Conservation (phyloP, 352 stramenopile species). For the Saprolegnia diclina region DNA sequence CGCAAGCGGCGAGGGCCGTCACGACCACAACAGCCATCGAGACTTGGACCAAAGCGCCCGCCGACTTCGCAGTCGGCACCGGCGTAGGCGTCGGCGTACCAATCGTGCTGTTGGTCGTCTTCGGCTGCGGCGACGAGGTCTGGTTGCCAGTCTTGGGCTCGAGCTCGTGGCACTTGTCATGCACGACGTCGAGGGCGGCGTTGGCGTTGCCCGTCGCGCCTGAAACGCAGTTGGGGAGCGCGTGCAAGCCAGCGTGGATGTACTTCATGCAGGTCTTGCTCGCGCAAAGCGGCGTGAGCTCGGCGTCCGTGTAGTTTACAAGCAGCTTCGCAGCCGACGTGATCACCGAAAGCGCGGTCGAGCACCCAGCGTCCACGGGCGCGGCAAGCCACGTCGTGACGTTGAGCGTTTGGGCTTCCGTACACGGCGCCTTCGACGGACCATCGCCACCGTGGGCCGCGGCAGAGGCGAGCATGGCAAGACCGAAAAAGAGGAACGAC, state of each 20-base stretch:
- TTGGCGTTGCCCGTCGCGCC: background rate
- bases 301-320: background rate
- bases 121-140: no score
- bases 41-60: no score
- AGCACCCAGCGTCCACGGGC: background rate
- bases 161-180: background rate
- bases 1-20: no score
- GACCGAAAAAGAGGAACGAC: no score
- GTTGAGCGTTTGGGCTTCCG: background rate
- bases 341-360: background rate
- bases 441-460: background rate
- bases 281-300: background rate
- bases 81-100: no score
- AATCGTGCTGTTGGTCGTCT: no score
- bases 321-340: background rate
- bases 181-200: background rate
- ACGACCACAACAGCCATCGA: no score
- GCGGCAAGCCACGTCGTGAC: background rate
- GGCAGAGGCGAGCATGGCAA: background rate
- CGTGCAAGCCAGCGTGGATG: background rate
- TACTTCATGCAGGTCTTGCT: background rate
- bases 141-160: no score
- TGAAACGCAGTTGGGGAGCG: background rate
- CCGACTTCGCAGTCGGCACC: no score
- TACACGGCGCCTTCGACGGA: background rate